Conservation (phyloP, 2,329 filamentous ascomycete species). For the Cercospora janseana region DNA sequence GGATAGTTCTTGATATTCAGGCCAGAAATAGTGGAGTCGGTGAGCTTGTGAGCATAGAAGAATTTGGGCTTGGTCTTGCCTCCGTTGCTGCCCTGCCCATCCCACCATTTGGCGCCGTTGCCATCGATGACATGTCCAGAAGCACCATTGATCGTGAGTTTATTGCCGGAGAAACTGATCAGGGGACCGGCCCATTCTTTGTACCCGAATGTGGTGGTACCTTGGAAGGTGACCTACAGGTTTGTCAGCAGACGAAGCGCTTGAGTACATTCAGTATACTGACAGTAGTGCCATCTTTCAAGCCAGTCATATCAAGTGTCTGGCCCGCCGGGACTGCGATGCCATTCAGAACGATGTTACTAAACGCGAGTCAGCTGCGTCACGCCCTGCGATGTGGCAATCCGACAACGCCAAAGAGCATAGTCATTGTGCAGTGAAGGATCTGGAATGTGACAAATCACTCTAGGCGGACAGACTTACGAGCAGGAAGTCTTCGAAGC, state of each 20-base stretch:
- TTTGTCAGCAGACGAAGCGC: constrained; percentile 22
- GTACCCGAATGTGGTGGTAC: constrained; percentile 66
- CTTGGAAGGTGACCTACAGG: constrained; percentile 58
- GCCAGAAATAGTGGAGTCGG: constrained; percentile 39
- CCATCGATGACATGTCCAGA: constrained; percentile 54
- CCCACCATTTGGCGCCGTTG: constrained; percentile 45
- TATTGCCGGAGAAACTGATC: constrained; percentile 58
- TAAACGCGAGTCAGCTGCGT: too few relatives aligned
- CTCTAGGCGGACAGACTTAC: too few relatives aligned
- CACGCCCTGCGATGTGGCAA: too few relatives aligned
- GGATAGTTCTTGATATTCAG: constrained; percentile 45
- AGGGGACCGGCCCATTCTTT: constrained; percentile 65
- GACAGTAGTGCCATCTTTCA: constrained; percentile 44
- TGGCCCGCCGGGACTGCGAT: constrained; percentile 42
- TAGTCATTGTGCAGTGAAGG: too few relatives aligned
- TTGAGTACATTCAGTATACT: constrained; percentile 39
- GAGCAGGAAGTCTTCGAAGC: constrained; percentile 44
- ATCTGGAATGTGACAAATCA: too few relatives aligned
- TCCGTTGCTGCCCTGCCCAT: constrained; percentile 50
- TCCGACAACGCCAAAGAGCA: too few relatives aligned
- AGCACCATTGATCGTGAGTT: constrained; percentile 55
- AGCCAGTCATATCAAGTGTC: constrained; percentile 44
- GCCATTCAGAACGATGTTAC: constrained; percentile 41
- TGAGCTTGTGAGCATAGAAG: constrained; percentile 43
- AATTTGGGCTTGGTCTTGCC: constrained; percentile 44